These are phyloP conservation scores for Pseudocercospora crystallina DNA, from an alignment of 2,329 filamentous ascomycete species.

Conservation along the genomic window DNA sequence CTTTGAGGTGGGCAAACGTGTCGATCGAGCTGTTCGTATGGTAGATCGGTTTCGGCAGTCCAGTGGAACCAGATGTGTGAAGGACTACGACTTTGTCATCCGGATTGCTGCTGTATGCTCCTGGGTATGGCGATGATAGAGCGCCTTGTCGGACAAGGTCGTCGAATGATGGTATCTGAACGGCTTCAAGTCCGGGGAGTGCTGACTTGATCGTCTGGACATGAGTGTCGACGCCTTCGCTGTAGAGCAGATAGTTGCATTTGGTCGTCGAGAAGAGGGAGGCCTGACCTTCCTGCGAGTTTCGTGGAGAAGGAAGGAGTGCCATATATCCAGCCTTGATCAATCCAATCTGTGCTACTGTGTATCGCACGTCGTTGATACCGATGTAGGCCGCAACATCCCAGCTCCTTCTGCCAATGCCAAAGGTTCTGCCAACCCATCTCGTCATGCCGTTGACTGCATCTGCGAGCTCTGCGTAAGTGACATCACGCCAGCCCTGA, in stretches of 20 bases:
- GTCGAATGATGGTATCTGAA: slow-evolving; percentile 19
- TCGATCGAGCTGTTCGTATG: slow-evolving; percentile 20
- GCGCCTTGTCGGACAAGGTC: slow-evolving; percentile 13
- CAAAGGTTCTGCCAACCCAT: slow-evolving; percentile 22
- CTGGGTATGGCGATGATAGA: neutral
- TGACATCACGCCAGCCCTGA: slow-evolving; percentile 20
- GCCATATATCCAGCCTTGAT: slow-evolving; percentile 29
- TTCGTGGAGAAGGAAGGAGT: slow-evolving; percentile 19
- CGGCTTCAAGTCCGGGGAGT: slow-evolving; percentile 16
- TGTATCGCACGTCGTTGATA: slow-evolving; percentile 26
- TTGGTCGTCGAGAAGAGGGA: slow-evolving; percentile 20
- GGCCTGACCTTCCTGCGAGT: slow-evolving; percentile 19
- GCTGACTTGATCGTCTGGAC: slow-evolving; percentile 21
- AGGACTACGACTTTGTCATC: slow-evolving; percentile 19
- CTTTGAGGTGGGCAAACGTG: slow-evolving; percentile 11
- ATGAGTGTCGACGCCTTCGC: slow-evolving; percentile 18
- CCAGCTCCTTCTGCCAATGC: slow-evolving; percentile 21
- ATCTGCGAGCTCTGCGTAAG: slow-evolving; percentile 13
- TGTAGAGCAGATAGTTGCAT: slow-evolving; percentile 18
- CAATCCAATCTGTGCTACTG: slow-evolving; percentile 21
- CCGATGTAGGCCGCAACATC: slow-evolving; percentile 29
- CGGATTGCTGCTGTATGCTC: slow-evolving; percentile 5
- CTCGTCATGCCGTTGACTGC: slow-evolving; percentile 18
- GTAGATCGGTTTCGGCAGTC: slow-evolving; percentile 22
- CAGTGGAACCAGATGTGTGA: slow-evolving; percentile 25